Percentiles rank a stretch among this genome's conserved stretches.
These are phyloP conservation scores for Amaranthus palmeri DNA, from an alignment of 148 eudicot genomes.

Conservation along the genomic window DNA sequence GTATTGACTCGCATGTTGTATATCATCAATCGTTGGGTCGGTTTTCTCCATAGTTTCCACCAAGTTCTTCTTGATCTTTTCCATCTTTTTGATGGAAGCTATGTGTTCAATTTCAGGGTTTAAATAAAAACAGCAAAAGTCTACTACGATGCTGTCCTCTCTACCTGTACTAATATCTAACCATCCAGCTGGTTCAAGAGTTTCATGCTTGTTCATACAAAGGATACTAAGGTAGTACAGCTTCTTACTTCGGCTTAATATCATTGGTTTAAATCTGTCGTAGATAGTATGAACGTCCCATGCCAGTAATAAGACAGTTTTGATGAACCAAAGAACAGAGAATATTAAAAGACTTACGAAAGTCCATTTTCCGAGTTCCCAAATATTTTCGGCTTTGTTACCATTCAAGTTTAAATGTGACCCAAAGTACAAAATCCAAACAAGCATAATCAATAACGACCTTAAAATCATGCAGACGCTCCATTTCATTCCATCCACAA, in stretches of 20 bases:
- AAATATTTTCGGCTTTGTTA: neutral
- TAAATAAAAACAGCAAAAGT: no score
- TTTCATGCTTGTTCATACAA: neutral
- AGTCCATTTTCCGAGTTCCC: constrained; percentile 8
- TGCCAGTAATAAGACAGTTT: constrained; percentile 3
- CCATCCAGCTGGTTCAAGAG: neutral
- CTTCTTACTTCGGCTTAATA: neutral
- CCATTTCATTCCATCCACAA: constrained; percentile 6
- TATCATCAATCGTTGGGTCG: neutral
- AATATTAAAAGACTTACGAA: neutral
- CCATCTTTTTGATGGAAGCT: no score
- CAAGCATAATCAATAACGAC: constrained; percentile 7
- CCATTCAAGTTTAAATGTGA: neutral
- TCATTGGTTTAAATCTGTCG: neutral
- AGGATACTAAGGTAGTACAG: constrained; percentile 8
- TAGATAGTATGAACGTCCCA: constrained; percentile 15
- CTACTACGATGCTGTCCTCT: neutral
- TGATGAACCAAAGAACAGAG: constrained; percentile 16
- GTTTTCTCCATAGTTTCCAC: no score
- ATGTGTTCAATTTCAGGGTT: no score
- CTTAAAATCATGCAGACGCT: constrained; percentile 19
- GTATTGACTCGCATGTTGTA: neutral
- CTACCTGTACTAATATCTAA: no score
- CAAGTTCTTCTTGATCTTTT: neutral
- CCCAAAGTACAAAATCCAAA: constrained; percentile 13